Evolutionary conservation across 306 rosid genomes (phyloP), one percentile per base, ranked within the genome.

Genomic region (Geum urbanum): DNA sequence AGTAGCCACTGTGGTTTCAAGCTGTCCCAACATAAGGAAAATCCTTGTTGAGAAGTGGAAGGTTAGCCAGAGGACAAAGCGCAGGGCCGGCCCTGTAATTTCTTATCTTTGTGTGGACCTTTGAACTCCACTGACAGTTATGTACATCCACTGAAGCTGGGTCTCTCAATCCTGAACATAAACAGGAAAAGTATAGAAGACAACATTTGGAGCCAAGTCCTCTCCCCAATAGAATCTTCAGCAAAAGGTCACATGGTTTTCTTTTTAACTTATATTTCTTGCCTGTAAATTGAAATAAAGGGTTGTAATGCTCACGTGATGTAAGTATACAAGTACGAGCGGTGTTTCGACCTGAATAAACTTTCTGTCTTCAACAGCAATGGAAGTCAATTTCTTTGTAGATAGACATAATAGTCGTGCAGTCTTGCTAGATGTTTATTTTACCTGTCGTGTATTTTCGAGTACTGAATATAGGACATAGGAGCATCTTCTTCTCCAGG

Each of bases 11-110:
- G 87, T 94, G 68, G 95, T 94, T 62, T 91, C 99, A 9, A 71
- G 96, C 49, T 94, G 99, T 60, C 84, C 88, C 50, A 83, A 85
- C 83, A 79, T 94, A 72, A 94, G 86, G 82, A 94, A 91, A 79
- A 85, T 94, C 48, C 84, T 91, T 19, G 97, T 94, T n/a, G 99
- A 94, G 89, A 87, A 91, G 80, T 86, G 85, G 91, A 94, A 94
- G 89, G 99, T 94, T 71, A 94, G 97, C 75, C 80, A 81, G 66
- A 80, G 99, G 73, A 91, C 99, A 47, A 83, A 83, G 81, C 79
- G 96, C n/a, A 84, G 95, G 67, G 97, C 97, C 0, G 92, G 91
- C 80, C 77, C 92, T 6, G 78, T 91, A 54, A 86, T 94, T 16
- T 80, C 97, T 67, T 94, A 89, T 84, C 86, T 94, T 71, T 94